A percentile compares a stretch with the other conserved stretches of the same genome.
phyloP scores from a whole-genome alignment of 331 rosid genomes.

The Saraca asoca region DNA sequence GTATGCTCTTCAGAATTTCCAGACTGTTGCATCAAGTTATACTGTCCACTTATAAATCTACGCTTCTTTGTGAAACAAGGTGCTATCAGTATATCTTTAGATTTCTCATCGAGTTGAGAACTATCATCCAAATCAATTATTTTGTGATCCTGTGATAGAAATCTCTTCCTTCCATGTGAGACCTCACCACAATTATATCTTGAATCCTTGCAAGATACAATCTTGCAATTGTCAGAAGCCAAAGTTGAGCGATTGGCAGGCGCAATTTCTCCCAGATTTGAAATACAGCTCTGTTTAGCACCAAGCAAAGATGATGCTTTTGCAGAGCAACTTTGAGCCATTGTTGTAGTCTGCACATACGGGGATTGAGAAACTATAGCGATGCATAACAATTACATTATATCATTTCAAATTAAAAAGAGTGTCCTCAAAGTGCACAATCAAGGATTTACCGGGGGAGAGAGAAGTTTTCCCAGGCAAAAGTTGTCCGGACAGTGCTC shows the following conservation, averaged over 20 bases:
- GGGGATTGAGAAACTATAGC: constrained; percentile 38
- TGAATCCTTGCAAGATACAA: constrained; percentile 43
- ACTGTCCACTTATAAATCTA: constrained; percentile 51
- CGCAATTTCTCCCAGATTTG: constrained; percentile 53
- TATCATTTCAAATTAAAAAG: constrained; percentile 19
- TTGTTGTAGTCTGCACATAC: constrained; percentile 50
- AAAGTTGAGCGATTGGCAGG: constrained; percentile 88
- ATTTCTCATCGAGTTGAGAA: constrained; percentile 31
- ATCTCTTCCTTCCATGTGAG: constrained; percentile 43
- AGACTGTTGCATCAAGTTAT: constrained; percentile 39
- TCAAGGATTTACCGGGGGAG: constrained; percentile 47
- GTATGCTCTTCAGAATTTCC: constrained; percentile 45
- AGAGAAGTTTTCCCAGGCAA: constrained; percentile 41
- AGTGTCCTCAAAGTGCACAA: constrained; percentile 17
- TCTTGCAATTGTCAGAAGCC: constrained; percentile 48
- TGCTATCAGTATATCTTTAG: constrained; percentile 34
- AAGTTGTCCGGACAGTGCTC: constrained; percentile 40
- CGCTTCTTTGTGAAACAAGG: constrained; percentile 69
- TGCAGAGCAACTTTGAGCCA: constrained; percentile 39
- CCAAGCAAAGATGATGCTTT: constrained; percentile 44
- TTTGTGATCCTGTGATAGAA: constrained; percentile 41
- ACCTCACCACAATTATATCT: constrained; percentile 34
- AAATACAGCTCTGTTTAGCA: constrained; percentile 40
- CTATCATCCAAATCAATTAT: constrained; percentile 45
- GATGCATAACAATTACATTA: constrained; percentile 21